Percentiles rank a stretch among this genome's conserved stretches.
Conservation (phyloP, 352 stramenopile genomes). For the Globisporangium sylvaticum region DNA sequence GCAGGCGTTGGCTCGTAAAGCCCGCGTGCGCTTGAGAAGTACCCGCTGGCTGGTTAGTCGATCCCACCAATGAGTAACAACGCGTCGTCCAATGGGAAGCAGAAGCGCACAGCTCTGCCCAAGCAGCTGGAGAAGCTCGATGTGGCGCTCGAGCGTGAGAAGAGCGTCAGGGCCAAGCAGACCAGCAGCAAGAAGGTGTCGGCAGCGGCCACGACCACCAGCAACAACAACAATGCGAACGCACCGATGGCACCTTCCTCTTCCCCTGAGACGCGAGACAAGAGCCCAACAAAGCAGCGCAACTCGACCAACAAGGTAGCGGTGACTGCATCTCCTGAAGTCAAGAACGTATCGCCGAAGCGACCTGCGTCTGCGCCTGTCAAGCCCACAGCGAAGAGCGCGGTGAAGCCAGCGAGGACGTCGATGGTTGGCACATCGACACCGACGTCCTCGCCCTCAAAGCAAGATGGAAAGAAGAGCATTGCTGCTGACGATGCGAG, state of each 20-base stretch:
- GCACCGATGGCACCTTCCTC: neutral
- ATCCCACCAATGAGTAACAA: neutral
- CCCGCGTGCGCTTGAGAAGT: neutral
- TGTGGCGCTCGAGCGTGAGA: conserved; percentile 27
- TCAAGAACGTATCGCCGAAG: neutral
- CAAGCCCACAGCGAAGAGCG: neutral
- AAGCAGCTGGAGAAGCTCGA: conserved; percentile 25
- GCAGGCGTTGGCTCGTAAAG: neutral
- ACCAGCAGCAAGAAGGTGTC: conserved; percentile 4
- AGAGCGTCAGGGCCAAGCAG: conserved; percentile 4
- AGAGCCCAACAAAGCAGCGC: conserved; percentile 12
- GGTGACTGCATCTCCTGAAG: neutral
- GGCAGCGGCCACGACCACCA: neutral
- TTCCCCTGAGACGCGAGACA: neutral
- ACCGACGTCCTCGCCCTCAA: neutral
- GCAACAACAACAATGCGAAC: neutral
- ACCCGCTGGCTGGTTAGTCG: neutral
- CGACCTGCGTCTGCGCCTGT: conserved; percentile 8
- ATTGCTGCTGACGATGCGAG: neutral
- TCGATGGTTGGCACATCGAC: neutral
- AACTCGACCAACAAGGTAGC: conserved; percentile 3
- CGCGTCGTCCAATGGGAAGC: neutral
- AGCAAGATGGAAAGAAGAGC: neutral
- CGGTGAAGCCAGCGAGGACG: neutral
- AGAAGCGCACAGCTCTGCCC: conserved; percentile 11